A percentile compares a stretch with the other conserved stretches of the same genome.
Evolutionary conservation across 345 rosid genomes (phyloP).

Genomic region (Citrus hindsii): DNA sequence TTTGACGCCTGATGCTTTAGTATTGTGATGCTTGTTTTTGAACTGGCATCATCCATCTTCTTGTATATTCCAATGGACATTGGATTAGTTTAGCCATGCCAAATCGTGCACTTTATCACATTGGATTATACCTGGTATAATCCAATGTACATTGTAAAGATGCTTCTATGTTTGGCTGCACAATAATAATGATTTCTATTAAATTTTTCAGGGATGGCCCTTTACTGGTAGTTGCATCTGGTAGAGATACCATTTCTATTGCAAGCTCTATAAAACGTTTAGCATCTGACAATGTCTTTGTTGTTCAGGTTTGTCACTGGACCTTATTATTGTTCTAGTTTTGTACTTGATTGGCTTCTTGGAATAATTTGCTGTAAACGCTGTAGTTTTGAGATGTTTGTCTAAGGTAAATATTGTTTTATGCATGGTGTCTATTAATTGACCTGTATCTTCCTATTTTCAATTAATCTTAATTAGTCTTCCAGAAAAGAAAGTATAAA

Average conservation of each 20-base stretch:
- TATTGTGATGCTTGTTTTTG: background rate
- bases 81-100: background rate
- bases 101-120: background rate
- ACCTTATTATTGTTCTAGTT: conserved; percentile 5
- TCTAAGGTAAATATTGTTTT: background rate
- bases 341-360: background rate
- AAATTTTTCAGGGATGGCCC: conserved; percentile 80
- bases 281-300: conserved; percentile 84
- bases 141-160: background rate
- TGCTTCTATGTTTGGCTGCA: conserved; percentile 1
- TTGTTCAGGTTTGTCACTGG: conserved; percentile 66
- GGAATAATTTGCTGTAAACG: background rate
- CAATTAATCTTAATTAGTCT: background rate
- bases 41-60: background rate
- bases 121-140: too few species aligned
- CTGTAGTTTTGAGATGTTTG: background rate
- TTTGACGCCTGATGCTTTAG: background rate
- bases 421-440: background rate
- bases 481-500: background rate
- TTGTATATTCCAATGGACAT: background rate
- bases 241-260: conserved; percentile 86
- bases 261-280: conserved; percentile 86
- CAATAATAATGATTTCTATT: background rate
- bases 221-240: conserved; percentile 83
- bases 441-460: too few species aligned